Evolutionary conservation across 2,329 filamentous ascomycete species (phyloP).

Genomic region (Phaeosphaeriaceae sp.): DNA sequence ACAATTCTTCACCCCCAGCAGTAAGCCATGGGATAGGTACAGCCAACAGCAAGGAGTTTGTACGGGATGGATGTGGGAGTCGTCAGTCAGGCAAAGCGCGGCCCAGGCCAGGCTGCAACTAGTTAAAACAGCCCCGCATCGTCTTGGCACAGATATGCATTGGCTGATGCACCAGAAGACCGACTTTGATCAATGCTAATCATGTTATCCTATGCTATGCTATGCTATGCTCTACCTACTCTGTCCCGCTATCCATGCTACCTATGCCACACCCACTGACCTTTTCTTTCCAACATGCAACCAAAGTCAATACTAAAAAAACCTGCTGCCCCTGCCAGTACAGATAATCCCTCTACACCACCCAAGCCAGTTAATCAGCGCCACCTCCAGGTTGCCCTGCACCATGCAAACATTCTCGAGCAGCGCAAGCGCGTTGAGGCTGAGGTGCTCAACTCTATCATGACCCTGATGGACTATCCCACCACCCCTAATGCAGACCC

Average conservation of each 20-base stretch:
- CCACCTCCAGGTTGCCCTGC: constrained; percentile 71
- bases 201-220: too few relatives aligned
- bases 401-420: constrained; percentile 83
- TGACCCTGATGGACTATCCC: constrained; percentile 72
- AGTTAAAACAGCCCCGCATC: not conserved
- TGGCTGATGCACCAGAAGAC: too few relatives aligned
- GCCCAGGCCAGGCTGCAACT: constrained; percentile 20
- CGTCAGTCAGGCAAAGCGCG: constrained; percentile 2
- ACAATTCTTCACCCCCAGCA: constrained; percentile 14
- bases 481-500: constrained; percentile 59
- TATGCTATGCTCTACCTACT: too few relatives aligned
- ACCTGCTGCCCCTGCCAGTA: constrained; percentile 20
- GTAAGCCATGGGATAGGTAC: constrained; percentile 9
- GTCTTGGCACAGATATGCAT: constrained; percentile 7
- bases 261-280: not conserved
- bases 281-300: constrained; percentile 33
- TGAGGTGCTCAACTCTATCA: constrained; percentile 73
- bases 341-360: constrained; percentile 22
- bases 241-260: too few relatives aligned
- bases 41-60: not conserved
- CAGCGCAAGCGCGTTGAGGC: constrained; percentile 79
- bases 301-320: constrained; percentile 57
- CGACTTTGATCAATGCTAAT: too few relatives aligned
- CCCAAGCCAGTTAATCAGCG: constrained; percentile 45
- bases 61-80: constrained; percentile 22